phyloP scores from a whole-genome alignment of 164 flowering plant species.

The Vitis riparia region DNA sequence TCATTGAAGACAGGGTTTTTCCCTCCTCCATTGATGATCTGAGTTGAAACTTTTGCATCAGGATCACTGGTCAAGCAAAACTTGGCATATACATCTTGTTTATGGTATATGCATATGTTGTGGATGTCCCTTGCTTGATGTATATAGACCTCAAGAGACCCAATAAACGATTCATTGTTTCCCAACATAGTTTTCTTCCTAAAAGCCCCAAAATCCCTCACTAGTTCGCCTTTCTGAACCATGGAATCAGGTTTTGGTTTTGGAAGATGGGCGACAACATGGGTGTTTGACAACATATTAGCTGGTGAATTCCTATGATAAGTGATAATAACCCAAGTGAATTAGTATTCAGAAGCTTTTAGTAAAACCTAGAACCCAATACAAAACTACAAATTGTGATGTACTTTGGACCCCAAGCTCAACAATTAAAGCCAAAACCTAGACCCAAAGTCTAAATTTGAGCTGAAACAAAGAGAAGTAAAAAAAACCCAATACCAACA shows the following conservation, averaged over 20 bases:
- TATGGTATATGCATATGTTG: constrained; percentile 96
- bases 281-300: not conserved
- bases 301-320: not conserved
- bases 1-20: constrained; percentile 86
- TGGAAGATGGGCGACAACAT: not conserved
- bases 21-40: constrained; percentile 90
- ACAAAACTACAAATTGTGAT: not conserved
- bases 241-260: not conserved
- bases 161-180: constrained; percentile 35
- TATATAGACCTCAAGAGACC: constrained; percentile 71
- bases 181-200: not conserved
- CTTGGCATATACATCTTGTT: constrained; percentile 98
- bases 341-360: not conserved
- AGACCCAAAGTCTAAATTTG: not conserved
- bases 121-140: constrained; percentile 94
- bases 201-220: not conserved
- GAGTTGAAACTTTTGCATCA: constrained; percentile 61
- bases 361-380: not conserved
- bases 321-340: not conserved
- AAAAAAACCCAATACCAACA: too few species aligned
- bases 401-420: not conserved
- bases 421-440: not conserved
- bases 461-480: too few species aligned
- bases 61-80: constrained; percentile 78
- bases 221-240: not conserved